Evolutionary conservation across 495 filamentous ascomycete genomes (phyloP).

Genomic region (Friedmanniomyces endolithicus): DNA sequence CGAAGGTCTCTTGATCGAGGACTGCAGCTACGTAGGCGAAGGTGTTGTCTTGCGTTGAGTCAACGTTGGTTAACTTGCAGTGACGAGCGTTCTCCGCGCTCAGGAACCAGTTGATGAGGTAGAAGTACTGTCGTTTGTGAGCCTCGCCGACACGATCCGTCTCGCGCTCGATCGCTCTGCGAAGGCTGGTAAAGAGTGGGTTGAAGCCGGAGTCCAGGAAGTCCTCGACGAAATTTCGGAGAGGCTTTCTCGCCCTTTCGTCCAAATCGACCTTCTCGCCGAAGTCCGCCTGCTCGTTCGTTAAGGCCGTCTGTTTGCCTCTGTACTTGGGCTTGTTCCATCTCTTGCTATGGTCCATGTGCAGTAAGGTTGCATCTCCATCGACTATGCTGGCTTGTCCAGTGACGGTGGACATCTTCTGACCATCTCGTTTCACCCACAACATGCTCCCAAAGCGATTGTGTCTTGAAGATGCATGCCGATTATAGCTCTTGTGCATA

Average conservation of each 20-base stretch:
- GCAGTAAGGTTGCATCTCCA: slow-evolving; percentile 55
- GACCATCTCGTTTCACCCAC: slow-evolving; percentile 82
- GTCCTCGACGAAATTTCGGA: slow-evolving; percentile 77
- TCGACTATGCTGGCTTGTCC: slow-evolving; percentile 75
- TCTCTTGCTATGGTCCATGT: slow-evolving; percentile 86
- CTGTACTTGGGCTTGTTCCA: slow-evolving; percentile 66
- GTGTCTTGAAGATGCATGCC: slow-evolving; percentile 74
- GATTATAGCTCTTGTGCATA: slow-evolving; percentile 64
- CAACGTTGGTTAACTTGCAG: background rate
- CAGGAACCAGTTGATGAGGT: slow-evolving; percentile 87
- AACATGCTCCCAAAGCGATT: slow-evolving; percentile 95
- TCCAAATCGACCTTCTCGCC: slow-evolving; percentile 58
- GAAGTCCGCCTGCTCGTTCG: slow-evolving; percentile 42
- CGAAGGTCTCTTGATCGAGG: slow-evolving; percentile 82
- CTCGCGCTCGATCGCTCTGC: slow-evolving; percentile 83
- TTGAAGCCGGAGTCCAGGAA: slow-evolving; percentile 96
- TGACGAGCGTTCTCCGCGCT: slow-evolving; percentile 73
- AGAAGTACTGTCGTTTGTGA: slow-evolving; percentile 79
- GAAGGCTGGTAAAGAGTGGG: slow-evolving; percentile 73
- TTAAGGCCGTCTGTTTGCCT: slow-evolving; percentile 48
- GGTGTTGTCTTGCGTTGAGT: slow-evolving; percentile 49
- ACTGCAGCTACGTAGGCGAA: slow-evolving; percentile 81
- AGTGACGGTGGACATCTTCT: slow-evolving; percentile 64
- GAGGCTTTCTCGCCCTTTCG: slow-evolving; percentile 51
- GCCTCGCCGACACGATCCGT: slow-evolving; percentile 61